Evolutionary conservation across 1,284 basidiomycete genomes (phyloP), one percentile per base, ranked within the genome.

Genomic region (Sphaerobolus stellatus): DNA sequence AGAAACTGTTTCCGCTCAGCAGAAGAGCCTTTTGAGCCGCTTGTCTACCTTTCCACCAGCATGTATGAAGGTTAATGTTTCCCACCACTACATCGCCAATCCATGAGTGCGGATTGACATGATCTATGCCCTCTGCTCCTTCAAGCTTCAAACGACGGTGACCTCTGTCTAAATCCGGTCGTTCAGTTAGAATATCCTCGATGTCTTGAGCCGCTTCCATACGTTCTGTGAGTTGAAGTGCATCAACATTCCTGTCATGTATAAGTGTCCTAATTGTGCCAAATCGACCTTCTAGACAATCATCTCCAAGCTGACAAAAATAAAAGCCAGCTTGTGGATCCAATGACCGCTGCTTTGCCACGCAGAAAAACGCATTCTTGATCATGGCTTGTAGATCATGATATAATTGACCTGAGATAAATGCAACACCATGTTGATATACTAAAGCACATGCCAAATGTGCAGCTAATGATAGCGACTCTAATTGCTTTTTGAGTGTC

Each of bases 101-200:
- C 50, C 50, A 52, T 25, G 50, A 52, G 11, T 13, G 13, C 8
- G 50, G 50, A 27, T 52, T 52, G 16, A 47, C 11, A 46, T 52
- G 50, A 22, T 52, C 50, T 11, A 52, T 24, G 13, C 43, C 43
- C 8, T 48, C 46, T 8, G 14, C 28, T 13, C 27, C 46, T 16
- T 31, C 8, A 31, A 48, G 46, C 22, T 62, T 61, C 8, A 71
- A 64, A 1, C 66, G 61, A 14, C 64, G 60, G 18, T 71, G 68
- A 1, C 61, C 27, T 9, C 58, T 57, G 48, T 73, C 71, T 72
- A 71, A 75, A 1, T 73, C 60, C 0, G 72, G 71, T 55, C 72
- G 64, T 43, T 68, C 57, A 0, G 65, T 65, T 2, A 72, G 59
- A 9, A 74, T 74, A 24, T 64, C 70, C 0, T 66, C 54, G 0